Evolutionary conservation across 2,329 filamentous ascomycete genomes (phyloP).

Genomic region (Aureobasidium leucospermi): DNA sequence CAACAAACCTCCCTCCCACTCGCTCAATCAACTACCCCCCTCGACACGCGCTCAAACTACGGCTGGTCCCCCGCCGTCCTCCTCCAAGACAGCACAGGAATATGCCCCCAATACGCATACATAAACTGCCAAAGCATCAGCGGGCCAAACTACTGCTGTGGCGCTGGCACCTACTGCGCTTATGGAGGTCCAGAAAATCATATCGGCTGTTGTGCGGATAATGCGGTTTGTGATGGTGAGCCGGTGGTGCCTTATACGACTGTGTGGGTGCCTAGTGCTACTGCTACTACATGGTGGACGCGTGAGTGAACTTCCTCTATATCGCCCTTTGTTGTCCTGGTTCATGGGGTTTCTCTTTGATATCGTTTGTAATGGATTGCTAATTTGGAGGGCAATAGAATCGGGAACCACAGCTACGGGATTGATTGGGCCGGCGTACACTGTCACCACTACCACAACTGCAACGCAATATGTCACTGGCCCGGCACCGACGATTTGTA

Average conservation of each 20-base stretch:
- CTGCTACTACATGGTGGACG: not conserved
- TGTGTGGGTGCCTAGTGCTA: not conserved
- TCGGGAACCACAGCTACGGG: not conserved
- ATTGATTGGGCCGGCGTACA: not conserved
- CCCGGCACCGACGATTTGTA: not conserved
- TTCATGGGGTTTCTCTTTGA: no score
- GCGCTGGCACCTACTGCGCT: not conserved
- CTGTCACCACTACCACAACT: not conserved
- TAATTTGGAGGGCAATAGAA: no score
- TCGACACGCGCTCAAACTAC: not conserved
- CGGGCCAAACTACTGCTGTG: constrained; percentile 1
- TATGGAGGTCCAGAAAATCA: constrained; percentile 5
- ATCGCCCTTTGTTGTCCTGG: no score
- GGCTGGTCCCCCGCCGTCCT: constrained; percentile 9
- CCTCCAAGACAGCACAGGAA: not conserved
- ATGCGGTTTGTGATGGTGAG: not conserved
- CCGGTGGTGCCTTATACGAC: not conserved
- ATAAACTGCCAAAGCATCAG: constrained; percentile 11
- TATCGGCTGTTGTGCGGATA: constrained; percentile 5
- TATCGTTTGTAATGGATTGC: no score
- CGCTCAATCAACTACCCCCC: no score
- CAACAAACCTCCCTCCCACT: not conserved
- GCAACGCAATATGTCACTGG: not conserved
- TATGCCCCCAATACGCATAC: constrained; percentile 5
- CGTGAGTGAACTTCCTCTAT: not conserved